Conservation (phyloP, 257 asterid species). For the Primulina tabacum region DNA sequence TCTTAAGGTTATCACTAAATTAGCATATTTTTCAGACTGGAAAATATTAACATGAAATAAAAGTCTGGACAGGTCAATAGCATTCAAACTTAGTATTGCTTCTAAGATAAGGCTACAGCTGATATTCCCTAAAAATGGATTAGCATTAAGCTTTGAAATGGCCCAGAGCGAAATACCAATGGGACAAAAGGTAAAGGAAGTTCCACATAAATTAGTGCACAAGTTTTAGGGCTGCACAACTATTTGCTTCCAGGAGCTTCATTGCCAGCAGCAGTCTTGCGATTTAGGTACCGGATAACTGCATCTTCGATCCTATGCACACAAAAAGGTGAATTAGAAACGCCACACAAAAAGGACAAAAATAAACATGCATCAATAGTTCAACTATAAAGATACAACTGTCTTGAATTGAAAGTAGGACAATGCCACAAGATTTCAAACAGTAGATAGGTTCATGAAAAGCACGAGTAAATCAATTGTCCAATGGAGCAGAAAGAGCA, state of each 20-base stretch:
- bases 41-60: neutral
- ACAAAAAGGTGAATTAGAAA: slow-evolving; percentile 19
- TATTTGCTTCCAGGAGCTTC: slow-evolving; percentile 39
- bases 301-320: slow-evolving; percentile 66
- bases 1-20: neutral
- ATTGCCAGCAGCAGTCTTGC: slow-evolving; percentile 47
- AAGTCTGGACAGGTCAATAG: neutral
- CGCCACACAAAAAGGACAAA: neutral
- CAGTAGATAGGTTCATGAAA: slow-evolving; percentile 1
- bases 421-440: neutral
- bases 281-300: slow-evolving; percentile 64
- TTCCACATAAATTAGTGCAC: neutral
- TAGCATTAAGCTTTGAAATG: neutral
- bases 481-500: neutral
- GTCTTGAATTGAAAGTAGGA: too few species aligned
- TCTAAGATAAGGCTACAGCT: neutral
- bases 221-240: neutral
- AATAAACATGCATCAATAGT: neutral
- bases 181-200: neutral
- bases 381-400: neutral
- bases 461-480: neutral
- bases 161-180: neutral
- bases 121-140: neutral
- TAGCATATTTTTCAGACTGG: neutral
- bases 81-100: neutral